A percentile compares a stretch with the other conserved stretches of the same genome.
phyloP scores from a whole-genome alignment of 1,139 yeast species.

The Taiozyma sp. region DNA sequence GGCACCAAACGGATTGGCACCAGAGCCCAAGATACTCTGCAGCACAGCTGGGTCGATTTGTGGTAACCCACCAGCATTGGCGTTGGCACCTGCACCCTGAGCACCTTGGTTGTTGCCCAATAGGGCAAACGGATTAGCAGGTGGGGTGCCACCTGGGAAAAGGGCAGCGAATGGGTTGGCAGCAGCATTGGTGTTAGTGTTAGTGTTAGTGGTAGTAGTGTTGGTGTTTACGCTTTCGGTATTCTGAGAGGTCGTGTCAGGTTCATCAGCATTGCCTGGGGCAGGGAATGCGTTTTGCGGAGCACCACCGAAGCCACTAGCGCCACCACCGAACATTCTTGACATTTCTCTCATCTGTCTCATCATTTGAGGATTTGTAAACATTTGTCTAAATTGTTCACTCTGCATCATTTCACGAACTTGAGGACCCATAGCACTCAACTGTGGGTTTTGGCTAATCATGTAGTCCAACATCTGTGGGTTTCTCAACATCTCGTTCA shows the following conservation, averaged over 20 bases:
- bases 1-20: slow-evolving; percentile 16
- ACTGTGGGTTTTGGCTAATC: slow-evolving; percentile 79
- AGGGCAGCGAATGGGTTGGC: slow-evolving; percentile 23
- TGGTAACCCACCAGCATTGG: slow-evolving; percentile 19
- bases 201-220: slow-evolving; percentile 12
- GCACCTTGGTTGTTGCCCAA: slow-evolving; percentile 11
- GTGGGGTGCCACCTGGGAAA: slow-evolving; percentile 36
- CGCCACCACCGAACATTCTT: slow-evolving; percentile 40
- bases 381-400: slow-evolving; percentile 80
- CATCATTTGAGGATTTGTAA: slow-evolving; percentile 81
- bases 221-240: slow-evolving; percentile 23
- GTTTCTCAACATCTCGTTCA: slow-evolving; percentile 73
- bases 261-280: slow-evolving; percentile 25
- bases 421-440: slow-evolving; percentile 85
- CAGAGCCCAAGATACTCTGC: slow-evolving; percentile 38
- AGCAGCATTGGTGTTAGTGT: slow-evolving; percentile 8
- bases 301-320: slow-evolving; percentile 23
- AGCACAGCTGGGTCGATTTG: slow-evolving; percentile 35
- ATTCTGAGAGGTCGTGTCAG: slow-evolving; percentile 10
- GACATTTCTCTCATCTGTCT: slow-evolving; percentile 79
- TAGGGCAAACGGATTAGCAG: slow-evolving; percentile 13
- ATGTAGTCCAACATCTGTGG: slow-evolving; percentile 82
- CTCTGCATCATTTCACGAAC: slow-evolving; percentile 82
- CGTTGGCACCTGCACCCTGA: slow-evolving; percentile 11
- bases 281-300: slow-evolving; percentile 29